Conservation (phyloP, 2,329 filamentous ascomycete genomes). For the Ascosphaera apis region DNA sequence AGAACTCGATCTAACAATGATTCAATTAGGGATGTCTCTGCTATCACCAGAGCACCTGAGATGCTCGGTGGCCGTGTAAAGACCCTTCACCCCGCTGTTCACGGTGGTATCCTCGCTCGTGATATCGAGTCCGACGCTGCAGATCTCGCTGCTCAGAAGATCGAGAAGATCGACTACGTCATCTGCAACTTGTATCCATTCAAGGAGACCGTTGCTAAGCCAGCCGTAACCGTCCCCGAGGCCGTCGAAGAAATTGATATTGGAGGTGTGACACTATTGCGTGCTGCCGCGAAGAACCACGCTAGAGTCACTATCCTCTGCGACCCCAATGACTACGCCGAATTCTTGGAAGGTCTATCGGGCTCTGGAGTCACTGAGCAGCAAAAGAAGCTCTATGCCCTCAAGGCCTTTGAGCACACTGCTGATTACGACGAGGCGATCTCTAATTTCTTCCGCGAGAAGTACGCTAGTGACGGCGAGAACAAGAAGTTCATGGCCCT, state of each 20-base stretch:
- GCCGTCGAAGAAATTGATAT: constrained; percentile 99
- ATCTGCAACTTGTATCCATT: constrained; percentile 99
- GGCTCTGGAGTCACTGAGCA: constrained; percentile 54
- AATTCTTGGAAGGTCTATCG: constrained; percentile 79
- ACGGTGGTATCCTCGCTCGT: constrained; percentile 66
- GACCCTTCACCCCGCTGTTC: constrained; percentile 87
- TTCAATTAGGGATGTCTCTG: constrained; percentile 59
- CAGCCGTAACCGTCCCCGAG: constrained; percentile 89
- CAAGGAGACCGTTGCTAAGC: constrained; percentile 92
- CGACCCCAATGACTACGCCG: constrained; percentile 79
- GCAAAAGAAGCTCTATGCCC: constrained; percentile 69
- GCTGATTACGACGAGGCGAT: constrained; percentile 92
- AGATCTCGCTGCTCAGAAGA: constrained; percentile 85
- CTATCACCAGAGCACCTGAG: constrained; percentile 89
- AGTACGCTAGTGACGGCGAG: constrained; percentile 67
- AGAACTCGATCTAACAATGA: no score
- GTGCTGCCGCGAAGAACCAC: constrained; percentile 96
- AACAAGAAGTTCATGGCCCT: constrained; percentile 62
- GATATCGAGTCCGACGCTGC: constrained; percentile 91
- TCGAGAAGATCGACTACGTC: constrained; percentile 84
- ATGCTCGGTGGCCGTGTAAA: constrained; percentile 87
- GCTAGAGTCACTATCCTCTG: constrained; percentile 84
- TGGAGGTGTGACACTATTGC: constrained; percentile 85
- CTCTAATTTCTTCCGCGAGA: constrained; percentile 89
- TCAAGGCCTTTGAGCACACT: constrained; percentile 97